These are phyloP conservation scores for Fusarium oxysporum DNA, from an alignment of 2,329 filamentous ascomycete genomes.

Conservation along the genomic window DNA sequence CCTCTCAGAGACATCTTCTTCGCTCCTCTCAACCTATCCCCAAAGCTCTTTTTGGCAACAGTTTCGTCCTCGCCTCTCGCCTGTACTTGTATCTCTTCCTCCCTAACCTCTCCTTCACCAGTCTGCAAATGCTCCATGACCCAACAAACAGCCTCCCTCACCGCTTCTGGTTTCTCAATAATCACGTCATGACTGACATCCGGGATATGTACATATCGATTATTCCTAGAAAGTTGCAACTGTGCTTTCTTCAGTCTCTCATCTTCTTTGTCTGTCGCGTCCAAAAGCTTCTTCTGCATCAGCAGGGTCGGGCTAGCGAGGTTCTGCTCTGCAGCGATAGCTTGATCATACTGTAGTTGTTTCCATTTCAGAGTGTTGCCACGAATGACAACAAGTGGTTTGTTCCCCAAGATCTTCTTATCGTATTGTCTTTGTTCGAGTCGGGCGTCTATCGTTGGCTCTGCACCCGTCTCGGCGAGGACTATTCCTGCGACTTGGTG, in stretches of 20 bases:
- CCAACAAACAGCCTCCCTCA: slow-evolving; percentile 27
- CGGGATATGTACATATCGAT: slow-evolving; percentile 34
- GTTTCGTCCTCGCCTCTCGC: fast-evolving
- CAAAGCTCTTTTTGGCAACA: background rate
- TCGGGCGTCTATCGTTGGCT: slow-evolving; percentile 22
- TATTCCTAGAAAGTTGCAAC: slow-evolving; percentile 24
- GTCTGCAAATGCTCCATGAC: slow-evolving; percentile 22
- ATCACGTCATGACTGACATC: slow-evolving; percentile 37
- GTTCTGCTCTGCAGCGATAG: background rate
- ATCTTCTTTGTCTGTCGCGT: slow-evolving; percentile 32
- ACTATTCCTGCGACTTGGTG: slow-evolving; percentile 34
- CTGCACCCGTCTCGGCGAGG: slow-evolving; percentile 40
- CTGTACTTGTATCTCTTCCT: fast-evolving
- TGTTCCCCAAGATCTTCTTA: slow-evolving; percentile 14
- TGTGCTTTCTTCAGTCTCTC: slow-evolving; percentile 38
- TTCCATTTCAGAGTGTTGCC: slow-evolving; percentile 38
- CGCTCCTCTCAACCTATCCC: background rate
- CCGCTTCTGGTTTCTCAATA: slow-evolving; percentile 24
- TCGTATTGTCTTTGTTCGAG: slow-evolving; percentile 33
- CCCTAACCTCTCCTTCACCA: fast-evolving
- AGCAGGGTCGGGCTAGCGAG: slow-evolving; percentile 1
- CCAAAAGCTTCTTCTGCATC: slow-evolving; percentile 24
- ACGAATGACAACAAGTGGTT: slow-evolving; percentile 34
- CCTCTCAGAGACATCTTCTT: background rate
- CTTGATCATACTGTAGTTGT: slow-evolving; percentile 28